A percentile compares a stretch with the other conserved stretches of the same genome.
Conservation (phyloP, 208 protist species). For the Trypanosoma brucei region DNA sequence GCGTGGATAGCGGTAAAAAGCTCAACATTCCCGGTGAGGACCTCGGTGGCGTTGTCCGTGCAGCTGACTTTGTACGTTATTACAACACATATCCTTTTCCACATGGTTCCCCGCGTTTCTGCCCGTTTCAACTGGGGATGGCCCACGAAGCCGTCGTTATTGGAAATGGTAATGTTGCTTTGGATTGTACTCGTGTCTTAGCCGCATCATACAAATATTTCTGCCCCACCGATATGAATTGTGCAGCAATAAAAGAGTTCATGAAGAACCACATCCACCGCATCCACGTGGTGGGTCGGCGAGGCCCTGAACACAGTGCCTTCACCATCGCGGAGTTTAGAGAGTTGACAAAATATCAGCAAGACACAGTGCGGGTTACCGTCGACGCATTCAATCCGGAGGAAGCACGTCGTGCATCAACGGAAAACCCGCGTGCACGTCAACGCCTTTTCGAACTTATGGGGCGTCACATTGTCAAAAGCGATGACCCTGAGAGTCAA, state of each 20-base stretch:
- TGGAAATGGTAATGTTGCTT: slow-evolving; percentile 95
- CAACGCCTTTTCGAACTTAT: slow-evolving; percentile 84
- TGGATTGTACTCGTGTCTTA: slow-evolving; percentile 93
- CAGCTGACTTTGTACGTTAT: slow-evolving; percentile 92
- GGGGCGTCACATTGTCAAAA: slow-evolving; percentile 25
- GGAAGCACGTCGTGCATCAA: slow-evolving; percentile 19
- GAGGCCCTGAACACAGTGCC: slow-evolving; percentile 87
- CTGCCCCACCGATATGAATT: slow-evolving; percentile 88
- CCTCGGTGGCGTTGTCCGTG: slow-evolving; percentile 70
- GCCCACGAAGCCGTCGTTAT: slow-evolving; percentile 59
- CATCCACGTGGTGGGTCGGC: slow-evolving; percentile 81
- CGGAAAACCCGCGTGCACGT: slow-evolving; percentile 52
- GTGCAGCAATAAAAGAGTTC: slow-evolving; percentile 73
- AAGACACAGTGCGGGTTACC: slow-evolving; percentile 50
- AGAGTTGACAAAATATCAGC: slow-evolving; percentile 85
- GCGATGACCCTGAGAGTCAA: background rate
- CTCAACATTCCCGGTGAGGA: slow-evolving; percentile 84
- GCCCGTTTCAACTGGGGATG: slow-evolving; percentile 60
- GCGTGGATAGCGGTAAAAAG: slow-evolving; percentile 62
- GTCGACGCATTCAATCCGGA: slow-evolving; percentile 68
- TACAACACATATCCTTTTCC: slow-evolving; percentile 95
- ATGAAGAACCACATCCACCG: slow-evolving; percentile 58
- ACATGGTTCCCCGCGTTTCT: slow-evolving; percentile 65
- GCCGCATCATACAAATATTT: slow-evolving; percentile 68
- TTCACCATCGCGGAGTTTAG: slow-evolving; percentile 96